Conservation (phyloP, 768 basidiomycete genomes). For the Podaxis mareebaensis region DNA sequence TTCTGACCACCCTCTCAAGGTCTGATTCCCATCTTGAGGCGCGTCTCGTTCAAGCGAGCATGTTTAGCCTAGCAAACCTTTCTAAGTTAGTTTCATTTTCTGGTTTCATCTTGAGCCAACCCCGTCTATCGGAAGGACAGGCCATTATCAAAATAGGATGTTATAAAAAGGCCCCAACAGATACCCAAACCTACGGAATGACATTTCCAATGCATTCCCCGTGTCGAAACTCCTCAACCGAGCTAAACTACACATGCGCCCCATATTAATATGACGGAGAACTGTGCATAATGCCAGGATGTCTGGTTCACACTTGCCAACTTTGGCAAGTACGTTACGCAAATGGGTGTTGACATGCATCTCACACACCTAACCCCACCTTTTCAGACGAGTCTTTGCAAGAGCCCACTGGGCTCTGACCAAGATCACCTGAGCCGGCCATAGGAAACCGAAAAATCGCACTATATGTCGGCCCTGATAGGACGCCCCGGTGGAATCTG, state of each 20-base stretch:
- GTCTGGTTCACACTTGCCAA: background rate
- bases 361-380: background rate
- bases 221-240: background rate
- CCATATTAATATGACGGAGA: background rate
- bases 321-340: background rate
- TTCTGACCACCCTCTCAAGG: background rate
- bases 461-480: background rate
- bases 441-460: background rate
- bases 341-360: background rate
- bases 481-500: background rate
- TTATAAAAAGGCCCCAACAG: background rate
- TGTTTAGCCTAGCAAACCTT: too few relatives aligned
- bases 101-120: background rate
- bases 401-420: background rate
- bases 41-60: too few relatives aligned
- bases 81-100: too few relatives aligned
- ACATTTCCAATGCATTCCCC: too few relatives aligned
- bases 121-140: background rate
- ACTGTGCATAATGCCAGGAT: background rate
- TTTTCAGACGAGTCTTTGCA: background rate
- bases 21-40: background rate
- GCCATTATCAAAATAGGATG: background rate
- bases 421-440: background rate
- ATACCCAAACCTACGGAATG: too few relatives aligned
- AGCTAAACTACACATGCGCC: background rate